Conservation (phyloP, 768 basidiomycete species). For the Trametes cubensis region DNA sequence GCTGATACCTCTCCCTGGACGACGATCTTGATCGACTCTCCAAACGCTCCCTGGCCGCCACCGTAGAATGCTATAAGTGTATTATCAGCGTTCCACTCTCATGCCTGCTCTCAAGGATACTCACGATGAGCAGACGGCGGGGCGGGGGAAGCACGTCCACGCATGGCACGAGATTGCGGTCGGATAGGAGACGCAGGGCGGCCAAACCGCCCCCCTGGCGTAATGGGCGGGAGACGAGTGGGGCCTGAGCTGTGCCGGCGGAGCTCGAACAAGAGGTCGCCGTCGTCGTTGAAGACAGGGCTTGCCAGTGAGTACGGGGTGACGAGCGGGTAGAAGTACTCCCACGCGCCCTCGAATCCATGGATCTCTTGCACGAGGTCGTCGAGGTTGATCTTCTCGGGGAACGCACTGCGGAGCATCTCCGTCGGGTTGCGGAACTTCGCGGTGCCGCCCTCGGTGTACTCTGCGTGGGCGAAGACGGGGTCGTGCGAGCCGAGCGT, state of each 20-base stretch:
- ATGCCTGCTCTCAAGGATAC: too few species aligned
- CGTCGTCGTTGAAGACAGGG: slow-evolving; percentile 35
- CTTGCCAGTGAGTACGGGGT: slow-evolving; percentile 34
- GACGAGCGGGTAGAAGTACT: slow-evolving; percentile 29
- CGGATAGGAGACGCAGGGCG: neutral
- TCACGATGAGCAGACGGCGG: too few species aligned
- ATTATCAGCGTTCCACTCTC: too few species aligned
- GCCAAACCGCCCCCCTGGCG: neutral
- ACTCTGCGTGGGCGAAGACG: slow-evolving; percentile 19
- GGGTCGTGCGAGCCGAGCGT: slow-evolving; percentile 22
- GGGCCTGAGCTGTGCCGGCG: slow-evolving; percentile 15
- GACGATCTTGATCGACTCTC: too few species aligned
- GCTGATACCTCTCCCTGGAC: too few species aligned
- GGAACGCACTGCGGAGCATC: slow-evolving; percentile 29
- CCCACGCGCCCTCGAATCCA: slow-evolving; percentile 35
- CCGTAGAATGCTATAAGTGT: too few species aligned
- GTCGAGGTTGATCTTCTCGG: slow-evolving; percentile 27
- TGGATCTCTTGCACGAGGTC: slow-evolving; percentile 30
- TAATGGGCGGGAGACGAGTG: neutral
- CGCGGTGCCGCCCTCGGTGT: slow-evolving; percentile 7
- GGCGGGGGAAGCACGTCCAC: too few species aligned
- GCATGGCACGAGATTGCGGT: too few species aligned
- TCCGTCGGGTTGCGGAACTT: slow-evolving; percentile 26
- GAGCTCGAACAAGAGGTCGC: slow-evolving; percentile 37
- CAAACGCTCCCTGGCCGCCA: too few species aligned